Evolutionary conservation across 805 yeast genomes (phyloP).

Genomic region (Wickerhamiella dianesei): DNA sequence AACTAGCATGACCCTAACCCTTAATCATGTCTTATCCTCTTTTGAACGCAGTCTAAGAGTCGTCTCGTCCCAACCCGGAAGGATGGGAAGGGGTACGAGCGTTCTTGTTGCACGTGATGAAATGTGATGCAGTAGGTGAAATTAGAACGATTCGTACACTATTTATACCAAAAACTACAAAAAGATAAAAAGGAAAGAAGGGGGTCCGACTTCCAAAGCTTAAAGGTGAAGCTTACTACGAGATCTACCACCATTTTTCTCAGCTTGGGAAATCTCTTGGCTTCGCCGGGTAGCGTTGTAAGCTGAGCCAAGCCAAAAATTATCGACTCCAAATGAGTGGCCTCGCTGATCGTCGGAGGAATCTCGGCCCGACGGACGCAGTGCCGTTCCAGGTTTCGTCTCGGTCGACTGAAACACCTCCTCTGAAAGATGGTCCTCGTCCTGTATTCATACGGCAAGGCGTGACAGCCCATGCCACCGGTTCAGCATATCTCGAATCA

Average conservation of each 20-base stretch:
- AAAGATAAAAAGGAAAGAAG: no score
- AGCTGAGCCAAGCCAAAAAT: background rate
- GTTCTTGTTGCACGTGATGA: no score
- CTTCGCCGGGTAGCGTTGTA: no score
- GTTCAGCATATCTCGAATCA: conserved; percentile 68
- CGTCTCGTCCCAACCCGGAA: background rate
- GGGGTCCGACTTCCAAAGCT: no score
- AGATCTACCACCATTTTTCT: no score
- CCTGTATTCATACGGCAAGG: conserved; percentile 51
- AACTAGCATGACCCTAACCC: background rate
- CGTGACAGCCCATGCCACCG: conserved; percentile 56
- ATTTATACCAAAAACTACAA: no score
- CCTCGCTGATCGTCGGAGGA: conserved; percentile 61
- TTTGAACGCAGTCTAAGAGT: background rate
- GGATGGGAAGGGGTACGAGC: no score
- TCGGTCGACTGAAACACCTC: background rate
- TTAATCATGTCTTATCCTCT: background rate
- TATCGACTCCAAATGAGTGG: conserved; percentile 10
- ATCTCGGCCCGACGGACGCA: conserved; percentile 69
- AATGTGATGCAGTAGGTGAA: no score
- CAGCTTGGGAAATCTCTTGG: no score
- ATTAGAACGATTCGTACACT: no score
- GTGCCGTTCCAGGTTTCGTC: conserved; percentile 34
- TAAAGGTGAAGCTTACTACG: no score
- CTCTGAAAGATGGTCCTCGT: conserved; percentile 20